A percentile compares a stretch with the other conserved stretches of the same genome.
Evolutionary conservation across 306 rosid species (phyloP).

Genomic region (Acacia melanoxylon): DNA sequence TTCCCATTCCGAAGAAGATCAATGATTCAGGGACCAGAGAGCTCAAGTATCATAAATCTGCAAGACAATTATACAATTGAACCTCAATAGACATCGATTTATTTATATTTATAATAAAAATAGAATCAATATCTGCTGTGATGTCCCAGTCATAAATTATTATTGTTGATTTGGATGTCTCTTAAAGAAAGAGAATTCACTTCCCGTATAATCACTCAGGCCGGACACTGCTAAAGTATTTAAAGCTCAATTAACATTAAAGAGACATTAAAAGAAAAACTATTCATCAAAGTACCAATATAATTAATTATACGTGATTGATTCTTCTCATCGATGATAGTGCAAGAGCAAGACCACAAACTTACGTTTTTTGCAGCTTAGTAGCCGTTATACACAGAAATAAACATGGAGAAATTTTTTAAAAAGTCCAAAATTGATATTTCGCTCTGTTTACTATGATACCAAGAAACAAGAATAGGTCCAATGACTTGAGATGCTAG

Average conservation of each 20-base stretch:
- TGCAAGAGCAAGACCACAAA: background rate
- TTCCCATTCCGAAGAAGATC: conserved; percentile 58
- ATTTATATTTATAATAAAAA: background rate
- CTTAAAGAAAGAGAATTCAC: background rate
- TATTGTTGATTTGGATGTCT: background rate
- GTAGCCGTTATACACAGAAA: background rate
- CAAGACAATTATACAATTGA: conserved; percentile 12
- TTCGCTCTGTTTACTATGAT: background rate
- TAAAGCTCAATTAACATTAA: background rate
- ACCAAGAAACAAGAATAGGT: background rate
- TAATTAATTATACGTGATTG: background rate
- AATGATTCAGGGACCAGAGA: conserved; percentile 26
- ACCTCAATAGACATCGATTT: background rate
- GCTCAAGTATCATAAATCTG: conserved; percentile 41
- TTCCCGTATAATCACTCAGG: background rate
- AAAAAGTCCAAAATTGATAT: background rate
- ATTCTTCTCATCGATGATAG: background rate
- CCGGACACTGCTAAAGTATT: background rate
- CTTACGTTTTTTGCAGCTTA: background rate
- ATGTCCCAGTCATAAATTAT: background rate
- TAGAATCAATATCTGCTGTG: background rate
- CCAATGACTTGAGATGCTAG: background rate
- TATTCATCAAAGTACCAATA: background rate
- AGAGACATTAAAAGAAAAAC: background rate
- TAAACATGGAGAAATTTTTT: background rate